phyloP scores from a whole-genome alignment of 345 rosid genomes.

The Camelina hispida region DNA sequence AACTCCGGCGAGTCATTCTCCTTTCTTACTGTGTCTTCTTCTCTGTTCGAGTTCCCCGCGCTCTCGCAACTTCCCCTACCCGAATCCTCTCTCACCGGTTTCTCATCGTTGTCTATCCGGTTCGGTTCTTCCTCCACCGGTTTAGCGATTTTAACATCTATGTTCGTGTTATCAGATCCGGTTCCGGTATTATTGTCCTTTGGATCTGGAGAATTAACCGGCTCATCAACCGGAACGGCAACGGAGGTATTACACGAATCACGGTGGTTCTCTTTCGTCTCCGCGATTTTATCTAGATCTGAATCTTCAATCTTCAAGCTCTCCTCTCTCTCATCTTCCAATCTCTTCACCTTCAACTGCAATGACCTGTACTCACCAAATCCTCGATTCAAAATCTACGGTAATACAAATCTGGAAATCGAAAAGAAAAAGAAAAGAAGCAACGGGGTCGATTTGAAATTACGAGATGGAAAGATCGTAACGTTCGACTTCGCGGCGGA shows the following conservation, averaged over 20 bases:
- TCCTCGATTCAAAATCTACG: background rate
- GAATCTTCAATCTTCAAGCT: conserved; percentile 46
- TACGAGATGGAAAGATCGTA: conserved; percentile 66
- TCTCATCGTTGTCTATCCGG: conserved; percentile 12
- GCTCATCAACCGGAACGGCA: conserved; percentile 30
- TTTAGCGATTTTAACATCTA: conserved; percentile 36
- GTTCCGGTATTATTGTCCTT: conserved; percentile 33
- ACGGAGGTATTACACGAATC: conserved; percentile 21
- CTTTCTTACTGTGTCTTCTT: conserved; percentile 33
- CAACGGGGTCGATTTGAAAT: background rate
- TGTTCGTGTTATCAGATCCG: conserved; percentile 32
- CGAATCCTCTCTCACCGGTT: conserved; percentile 48
- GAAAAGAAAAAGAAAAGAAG: background rate
- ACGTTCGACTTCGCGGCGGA: conserved; percentile 64
- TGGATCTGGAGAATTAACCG: conserved; percentile 51
- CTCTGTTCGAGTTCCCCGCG: conserved; percentile 42
- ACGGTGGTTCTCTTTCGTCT: conserved; percentile 22
- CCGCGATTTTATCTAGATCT: conserved; percentile 54
- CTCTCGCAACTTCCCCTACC: conserved; percentile 55
- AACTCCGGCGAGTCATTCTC: conserved; percentile 44
- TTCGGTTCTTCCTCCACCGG: conserved; percentile 13
- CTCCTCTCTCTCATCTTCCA: conserved; percentile 64
- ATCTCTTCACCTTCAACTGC: conserved; percentile 69
- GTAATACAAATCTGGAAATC: conserved; percentile 22
- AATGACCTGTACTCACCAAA: conserved; percentile 45